Evolutionary conservation across 2,329 filamentous ascomycete genomes (phyloP), one percentile per base, ranked within the genome.

Genomic region (Rutstroemia sp.): DNA sequence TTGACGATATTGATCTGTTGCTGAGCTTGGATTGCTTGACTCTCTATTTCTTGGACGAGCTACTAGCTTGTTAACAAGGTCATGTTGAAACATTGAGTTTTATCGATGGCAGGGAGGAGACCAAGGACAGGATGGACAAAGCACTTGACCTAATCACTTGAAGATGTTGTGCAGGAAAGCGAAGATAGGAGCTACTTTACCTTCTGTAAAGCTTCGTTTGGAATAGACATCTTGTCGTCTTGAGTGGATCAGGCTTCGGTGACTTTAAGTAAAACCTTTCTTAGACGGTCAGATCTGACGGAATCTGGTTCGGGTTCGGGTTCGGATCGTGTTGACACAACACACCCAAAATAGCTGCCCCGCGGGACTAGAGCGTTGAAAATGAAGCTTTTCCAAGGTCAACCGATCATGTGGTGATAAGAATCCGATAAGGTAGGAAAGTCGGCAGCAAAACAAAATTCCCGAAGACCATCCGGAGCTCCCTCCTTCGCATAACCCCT

Each of bases 151-250:
- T 27, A 6, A n/a, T 42, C 39, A n/a, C 44, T 25, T 21, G 21
- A 47, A 47, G 34, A 8, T 38, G 61, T 45, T 50, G 58, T 10
- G 39, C 50, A 25, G 42, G 23, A 19, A 5, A 21, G 17, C 9
- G 7, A 8, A 19, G 44, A 14, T 25, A 36, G 2, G 16, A 27
- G 9, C 17, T 16, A 23, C 47, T 38, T 70, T 70, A 92, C 92
- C 86, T 96, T 96, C 71, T 96, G 89, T 62, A 97, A 78, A 58
- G 92, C 91, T 75, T 95, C 89, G 68, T 95, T 96, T 54, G 92
- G 87, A 65, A 97, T 94, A 54, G 92, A 89, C 92, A 97, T 96
- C 51, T 66, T 80, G 36, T 48, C 23, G 19, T 40, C 6, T 39
- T 38, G 6, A 5, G 16, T 19, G 0, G 17, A 12, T 21, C 12